Conservation (phyloP, 2,329 filamentous ascomycete genomes). For the Penicillium polonicum region DNA sequence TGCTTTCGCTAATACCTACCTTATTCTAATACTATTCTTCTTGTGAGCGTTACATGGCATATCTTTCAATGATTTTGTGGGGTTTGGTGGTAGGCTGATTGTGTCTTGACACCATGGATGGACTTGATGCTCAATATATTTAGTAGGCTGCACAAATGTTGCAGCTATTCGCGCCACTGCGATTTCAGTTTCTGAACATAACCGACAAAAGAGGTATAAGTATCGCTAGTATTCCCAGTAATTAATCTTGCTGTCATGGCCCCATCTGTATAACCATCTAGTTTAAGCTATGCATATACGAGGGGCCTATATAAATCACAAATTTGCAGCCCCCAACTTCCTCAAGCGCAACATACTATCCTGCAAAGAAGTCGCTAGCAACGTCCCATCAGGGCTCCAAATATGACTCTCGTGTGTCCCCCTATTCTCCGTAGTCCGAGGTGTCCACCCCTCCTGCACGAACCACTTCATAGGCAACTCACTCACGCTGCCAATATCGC, state of each 20-base stretch:
- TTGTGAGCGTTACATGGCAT: not conserved
- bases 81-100: too few species aligned
- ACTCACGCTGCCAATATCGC: constrained; percentile 9
- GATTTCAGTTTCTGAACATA: too few species aligned
- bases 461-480: constrained; percentile 45
- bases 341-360: constrained; percentile 49
- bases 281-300: not conserved
- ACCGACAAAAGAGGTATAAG: too few species aligned
- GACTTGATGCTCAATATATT: too few species aligned
- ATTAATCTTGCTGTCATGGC: not conserved
- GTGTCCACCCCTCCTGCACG: constrained; percentile 50
- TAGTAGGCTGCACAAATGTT: too few species aligned
- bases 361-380: constrained; percentile 51
- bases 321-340: constrained; percentile 19
- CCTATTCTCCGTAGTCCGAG: constrained; percentile 46
- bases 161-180: too few species aligned
- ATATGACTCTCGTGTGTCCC: constrained; percentile 49
- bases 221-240: too few species aligned
- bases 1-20: constrained; percentile 1
- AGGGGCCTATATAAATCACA: constrained; percentile 13
- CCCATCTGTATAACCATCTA: not conserved
- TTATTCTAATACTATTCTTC: constrained; percentile 2
- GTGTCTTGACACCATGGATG: too few species aligned
- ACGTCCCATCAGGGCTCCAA: constrained; percentile 44
- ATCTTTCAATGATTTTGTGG: not conserved